Evolutionary conservation across 208 protist genomes (phyloP).

Genomic region (Leishmania braziliensis): DNA sequence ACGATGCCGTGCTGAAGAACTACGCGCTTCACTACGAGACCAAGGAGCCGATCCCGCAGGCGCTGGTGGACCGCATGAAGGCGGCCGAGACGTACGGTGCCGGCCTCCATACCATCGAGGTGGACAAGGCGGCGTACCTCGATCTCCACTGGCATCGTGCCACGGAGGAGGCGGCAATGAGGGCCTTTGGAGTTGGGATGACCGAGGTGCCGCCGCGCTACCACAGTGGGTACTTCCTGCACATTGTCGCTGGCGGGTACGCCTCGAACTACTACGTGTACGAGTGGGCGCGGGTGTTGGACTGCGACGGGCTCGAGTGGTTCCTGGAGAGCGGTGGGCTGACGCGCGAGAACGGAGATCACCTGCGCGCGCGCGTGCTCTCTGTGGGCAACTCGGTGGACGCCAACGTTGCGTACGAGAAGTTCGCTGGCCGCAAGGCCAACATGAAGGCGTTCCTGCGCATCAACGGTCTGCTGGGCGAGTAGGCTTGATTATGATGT

Average conservation of each 20-base stretch:
- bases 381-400: constrained; percentile 52
- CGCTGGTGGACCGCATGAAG: constrained; percentile 51
- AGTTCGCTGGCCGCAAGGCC: constrained; percentile 40
- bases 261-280: constrained; percentile 72
- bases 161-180: constrained; percentile 32
- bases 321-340: too few species aligned
- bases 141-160: too few species aligned
- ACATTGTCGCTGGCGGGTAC: constrained; percentile 78
- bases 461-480: constrained; percentile 12
- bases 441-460: constrained; percentile 40
- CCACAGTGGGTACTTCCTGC: constrained; percentile 51
- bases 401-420: constrained; percentile 47
- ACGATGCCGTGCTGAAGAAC: constrained; percentile 48
- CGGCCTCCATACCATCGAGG: constrained; percentile 50
- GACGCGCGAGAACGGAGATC: constrained; percentile 46
- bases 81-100: constrained; percentile 30
- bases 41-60: constrained; percentile 43
- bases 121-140: constrained; percentile 46
- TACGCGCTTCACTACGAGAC: constrained; percentile 66
- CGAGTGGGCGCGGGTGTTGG: too few species aligned
- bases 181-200: constrained; percentile 6
- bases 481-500: neutral
- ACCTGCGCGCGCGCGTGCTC: constrained; percentile 68
- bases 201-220: constrained; percentile 37
- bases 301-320: too few species aligned